phyloP scores from a whole-genome alignment of 805 yeast species.

The Candida pseudofarinosa region DNA sequence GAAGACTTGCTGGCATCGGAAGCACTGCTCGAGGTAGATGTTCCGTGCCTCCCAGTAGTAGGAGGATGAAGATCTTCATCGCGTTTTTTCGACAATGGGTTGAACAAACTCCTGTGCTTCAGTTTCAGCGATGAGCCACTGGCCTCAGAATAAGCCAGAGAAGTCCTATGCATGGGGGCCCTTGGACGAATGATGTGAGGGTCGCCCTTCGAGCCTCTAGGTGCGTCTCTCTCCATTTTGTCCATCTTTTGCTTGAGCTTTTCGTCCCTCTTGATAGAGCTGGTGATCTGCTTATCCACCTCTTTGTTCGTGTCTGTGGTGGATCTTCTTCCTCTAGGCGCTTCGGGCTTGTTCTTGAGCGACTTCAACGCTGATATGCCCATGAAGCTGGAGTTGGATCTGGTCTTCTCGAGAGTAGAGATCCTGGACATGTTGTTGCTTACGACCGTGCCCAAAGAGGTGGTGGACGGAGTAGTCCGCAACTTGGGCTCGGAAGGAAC shows the following conservation, averaged over 20 bases:
- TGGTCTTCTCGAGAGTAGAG: slow-evolving; percentile 9
- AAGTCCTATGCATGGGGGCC: not conserved
- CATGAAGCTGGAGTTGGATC: slow-evolving; percentile 18
- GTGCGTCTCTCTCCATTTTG: slow-evolving; percentile 6
- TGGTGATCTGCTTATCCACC: slow-evolving; percentile 30
- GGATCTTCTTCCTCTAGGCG: not conserved
- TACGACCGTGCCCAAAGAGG: slow-evolving; percentile 11
- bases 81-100: not conserved
- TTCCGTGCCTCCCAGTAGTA: not conserved
- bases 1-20: slow-evolving; percentile 1
- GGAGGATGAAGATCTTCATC: not conserved
- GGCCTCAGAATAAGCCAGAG: not conserved
- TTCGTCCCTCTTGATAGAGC: slow-evolving; percentile 29
- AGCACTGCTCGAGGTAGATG: not conserved
- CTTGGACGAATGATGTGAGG: not conserved
- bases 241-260: slow-evolving; percentile 13
- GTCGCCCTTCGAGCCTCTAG: not conserved
- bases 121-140: not conserved
- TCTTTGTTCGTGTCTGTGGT: slow-evolving; percentile 18
- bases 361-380: slow-evolving; percentile 26
- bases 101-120: not conserved
- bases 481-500: slow-evolving; percentile 1
- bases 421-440: slow-evolving; percentile 2
- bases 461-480: slow-evolving; percentile 8
- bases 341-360: slow-evolving; percentile 14